Evolutionary conservation across 306 rosid genomes (phyloP), one percentile per base, ranked within the genome.

Genomic region (Malus sylvestris): DNA sequence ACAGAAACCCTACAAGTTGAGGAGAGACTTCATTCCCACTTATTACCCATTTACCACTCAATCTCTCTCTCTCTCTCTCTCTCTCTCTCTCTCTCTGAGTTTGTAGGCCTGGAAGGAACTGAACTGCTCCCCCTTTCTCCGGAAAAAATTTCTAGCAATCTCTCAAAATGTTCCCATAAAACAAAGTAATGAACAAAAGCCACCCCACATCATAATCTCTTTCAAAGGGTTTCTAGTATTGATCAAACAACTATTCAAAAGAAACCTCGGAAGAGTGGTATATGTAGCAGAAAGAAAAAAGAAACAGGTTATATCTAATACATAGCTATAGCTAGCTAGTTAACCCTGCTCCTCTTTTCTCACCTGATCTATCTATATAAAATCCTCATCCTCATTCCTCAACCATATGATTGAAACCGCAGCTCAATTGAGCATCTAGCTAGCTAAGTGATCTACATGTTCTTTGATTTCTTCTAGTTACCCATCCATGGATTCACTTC

Each of bases 201-300:
- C 66, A 27, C 75, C 67, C 42, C 46, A 51, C 74, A 67, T 72
- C 53, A 62, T 80, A 61, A 78, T 25, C 49, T 51, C 81, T 87
- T 84, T 87, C 75, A 88, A 75, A 49, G 71, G 84, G 79, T 82
- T 87, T 85, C 82, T 87, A 80, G 85, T 83, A 84, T 84, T 90
- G 80, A 83, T 86, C 83, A 83, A 85, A 88, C 78, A 79, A 81
- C 78, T 68, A 81, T 66, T 76, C 81, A 74, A 81, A 44, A 44
- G 18, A 75, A 76, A 76, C 66, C 87, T 82, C 72, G 76, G 40
- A 70, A 71, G 60, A 51, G 55, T 51, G 18, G 20, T 15, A 15
- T 16, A 32, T 55, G 58, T 40, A 52, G 42, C 20, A 63, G 79
- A 66, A 51, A 35, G 60, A 13, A 25, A 15, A 32, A 65, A 33